A percentile compares a stretch with the other conserved stretches of the same genome.
These are phyloP conservation scores for Cynara cardunculus DNA, from an alignment of 129 eudicot species.

Conservation along the genomic window DNA sequence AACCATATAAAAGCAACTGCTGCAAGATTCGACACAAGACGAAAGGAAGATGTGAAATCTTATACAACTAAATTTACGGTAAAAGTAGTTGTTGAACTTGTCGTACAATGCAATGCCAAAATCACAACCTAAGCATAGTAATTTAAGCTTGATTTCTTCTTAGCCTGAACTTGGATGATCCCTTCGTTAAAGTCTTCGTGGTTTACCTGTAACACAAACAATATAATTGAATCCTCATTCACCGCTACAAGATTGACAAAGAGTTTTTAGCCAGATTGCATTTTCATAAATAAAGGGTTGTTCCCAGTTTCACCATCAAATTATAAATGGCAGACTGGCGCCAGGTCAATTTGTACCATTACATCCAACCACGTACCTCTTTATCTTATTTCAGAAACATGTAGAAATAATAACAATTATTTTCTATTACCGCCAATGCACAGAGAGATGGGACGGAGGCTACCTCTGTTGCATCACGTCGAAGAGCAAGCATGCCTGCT, in stretches of 20 bases:
- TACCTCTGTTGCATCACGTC: conserved; percentile 99
- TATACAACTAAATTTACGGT: no score
- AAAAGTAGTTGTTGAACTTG: not conserved
- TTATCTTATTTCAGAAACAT: no score
- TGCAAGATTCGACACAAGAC: not conserved
- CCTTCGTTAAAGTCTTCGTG: conserved; percentile 98
- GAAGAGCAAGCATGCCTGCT: conserved; percentile 98
- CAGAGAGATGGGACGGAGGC: conserved; percentile 12
- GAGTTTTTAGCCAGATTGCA: no score
- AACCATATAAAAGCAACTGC: not conserved
- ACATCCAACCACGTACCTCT: no score
- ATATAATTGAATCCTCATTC: not conserved
- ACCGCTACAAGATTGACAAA: no score
- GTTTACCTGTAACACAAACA: conserved; percentile 54
- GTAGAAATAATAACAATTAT: not conserved
- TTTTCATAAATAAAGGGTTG: no score
- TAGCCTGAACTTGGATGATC: conserved; percentile 92
- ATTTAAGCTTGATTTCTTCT: conserved; percentile 92
- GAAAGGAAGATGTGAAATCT: not conserved
- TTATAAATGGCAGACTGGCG: no score
- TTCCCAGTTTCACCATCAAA: no score
- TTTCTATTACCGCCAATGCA: no score
- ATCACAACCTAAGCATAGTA: conserved; percentile 66
- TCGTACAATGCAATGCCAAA: conserved; percentile 13
- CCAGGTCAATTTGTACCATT: no score